A percentile compares a stretch with the other conserved stretches of the same genome.
Evolutionary conservation across 371 early-diverging fungal species (phyloP).

Genomic region (Mortierella sp.): DNA sequence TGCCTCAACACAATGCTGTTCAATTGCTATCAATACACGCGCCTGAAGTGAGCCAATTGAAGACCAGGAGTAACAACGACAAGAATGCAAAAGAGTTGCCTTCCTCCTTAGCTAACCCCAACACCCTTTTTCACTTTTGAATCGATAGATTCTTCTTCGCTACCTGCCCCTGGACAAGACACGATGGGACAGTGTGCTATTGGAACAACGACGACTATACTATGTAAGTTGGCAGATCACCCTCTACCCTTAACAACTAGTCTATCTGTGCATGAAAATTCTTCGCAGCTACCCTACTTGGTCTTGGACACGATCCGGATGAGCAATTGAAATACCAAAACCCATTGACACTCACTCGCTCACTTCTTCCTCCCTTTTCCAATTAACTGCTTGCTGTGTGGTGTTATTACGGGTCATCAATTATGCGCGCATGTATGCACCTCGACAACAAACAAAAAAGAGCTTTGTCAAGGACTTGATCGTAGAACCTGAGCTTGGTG

Average conservation of each 20-base stretch:
- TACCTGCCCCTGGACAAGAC: conserved; percentile 84
- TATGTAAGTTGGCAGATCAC: conserved; percentile 62
- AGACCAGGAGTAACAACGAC: not conserved
- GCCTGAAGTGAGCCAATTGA: no score
- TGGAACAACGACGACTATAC: conserved; percentile 70
- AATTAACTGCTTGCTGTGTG: no score
- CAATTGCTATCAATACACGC: not conserved
- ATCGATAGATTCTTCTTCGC: conserved; percentile 68
- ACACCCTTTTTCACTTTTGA: not conserved
- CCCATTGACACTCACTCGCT: not conserved
- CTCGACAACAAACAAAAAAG: no score
- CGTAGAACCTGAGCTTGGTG: conserved; percentile 40
- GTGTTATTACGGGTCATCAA: not conserved
- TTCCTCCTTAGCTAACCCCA: not conserved
- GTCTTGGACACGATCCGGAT: no score
- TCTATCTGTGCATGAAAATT: conserved; percentile 62
- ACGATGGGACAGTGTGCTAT: conserved; percentile 69
- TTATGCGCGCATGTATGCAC: no score
- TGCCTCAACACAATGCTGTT: not conserved
- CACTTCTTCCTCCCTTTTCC: not conserved
- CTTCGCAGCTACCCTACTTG: no score
- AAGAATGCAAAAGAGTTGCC: not conserved
- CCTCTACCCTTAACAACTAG: conserved; percentile 26
- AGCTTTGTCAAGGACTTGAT: conserved; percentile 54
- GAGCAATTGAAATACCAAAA: conserved; percentile 35